Percentiles rank a stretch among this genome's conserved stretches.
phyloP scores from a whole-genome alignment of 1,139 yeast genomes.

The Debaryomyces singareniensis region DNA sequence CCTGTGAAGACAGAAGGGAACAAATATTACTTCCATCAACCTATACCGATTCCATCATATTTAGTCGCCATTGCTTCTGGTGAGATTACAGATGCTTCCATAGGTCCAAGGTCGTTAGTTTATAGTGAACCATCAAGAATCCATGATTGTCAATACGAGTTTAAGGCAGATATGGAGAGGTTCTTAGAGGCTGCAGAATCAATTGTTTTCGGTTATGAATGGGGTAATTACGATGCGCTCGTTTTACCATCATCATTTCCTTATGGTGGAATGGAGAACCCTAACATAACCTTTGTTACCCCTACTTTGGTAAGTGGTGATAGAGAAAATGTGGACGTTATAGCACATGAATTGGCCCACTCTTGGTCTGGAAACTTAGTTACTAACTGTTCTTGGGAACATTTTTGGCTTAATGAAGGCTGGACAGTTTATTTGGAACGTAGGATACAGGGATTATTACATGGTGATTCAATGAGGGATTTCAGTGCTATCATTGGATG shows the following conservation, averaged over 20 bases:
- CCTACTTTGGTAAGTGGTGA: conserved; percentile 87
- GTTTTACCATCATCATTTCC: conserved; percentile 83
- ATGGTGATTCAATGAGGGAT: conserved; percentile 74
- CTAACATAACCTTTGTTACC: conserved; percentile 85
- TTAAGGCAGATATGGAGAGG: conserved; percentile 71
- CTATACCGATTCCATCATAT: conserved; percentile 81
- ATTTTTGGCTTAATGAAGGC: conserved; percentile 93
- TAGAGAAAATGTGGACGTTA: conserved; percentile 77
- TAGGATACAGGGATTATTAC: conserved; percentile 68
- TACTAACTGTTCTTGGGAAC: conserved; percentile 88
- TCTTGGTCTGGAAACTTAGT: conserved; percentile 91
- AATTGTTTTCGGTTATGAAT: conserved; percentile 76
- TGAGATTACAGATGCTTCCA: conserved; percentile 57
- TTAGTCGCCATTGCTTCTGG: conserved; percentile 85
- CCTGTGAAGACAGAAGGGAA: conserved; percentile 16
- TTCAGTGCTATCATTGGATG: conserved; percentile 85
- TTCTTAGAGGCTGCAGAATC: conserved; percentile 78
- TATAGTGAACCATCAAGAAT: conserved; percentile 72
- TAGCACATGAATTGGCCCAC: conserved; percentile 90
- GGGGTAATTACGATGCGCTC: conserved; percentile 78
- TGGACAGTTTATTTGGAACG: conserved; percentile 94
- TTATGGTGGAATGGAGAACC: conserved; percentile 95
- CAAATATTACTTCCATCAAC: conserved; percentile 53
- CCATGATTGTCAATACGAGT: conserved; percentile 69
- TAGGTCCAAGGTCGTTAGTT: conserved; percentile 84